Evolutionary conservation across 352 stramenopile species (phyloP), one percentile per base, ranked within the genome.

Genomic region (Pythium phragmitis): DNA sequence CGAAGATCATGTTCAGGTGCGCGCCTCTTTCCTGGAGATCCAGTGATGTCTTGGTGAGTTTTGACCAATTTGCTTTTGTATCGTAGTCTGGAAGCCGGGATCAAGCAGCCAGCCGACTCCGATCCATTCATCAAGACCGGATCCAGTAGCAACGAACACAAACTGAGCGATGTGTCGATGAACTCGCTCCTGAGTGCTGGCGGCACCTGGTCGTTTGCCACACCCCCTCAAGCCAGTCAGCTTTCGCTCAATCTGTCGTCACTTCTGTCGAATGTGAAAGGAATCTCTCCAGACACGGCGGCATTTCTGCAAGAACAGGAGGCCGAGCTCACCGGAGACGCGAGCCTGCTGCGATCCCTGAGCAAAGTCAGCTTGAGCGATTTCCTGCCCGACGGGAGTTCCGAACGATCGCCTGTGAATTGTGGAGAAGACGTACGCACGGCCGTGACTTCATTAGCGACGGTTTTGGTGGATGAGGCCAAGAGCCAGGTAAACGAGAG

Each of bases 1-100:
- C 82, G 11, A 87, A 80, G 63, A 69, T 89, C 56, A 83, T 91
- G 68, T 83, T 88, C 68, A 91, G 77, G 81, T 86, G 53, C n/a
- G 50, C 46, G 14, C 0, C 1, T 43, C 23, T 21, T 46, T 16
- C 13, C 2, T 21, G 1, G 16, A 1, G 3, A 37, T 33, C 3
- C 37, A 48, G 9, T 21, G 13, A 43, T 1, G 36, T 16, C 2
- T 7, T 8, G 8, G 14, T 26, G 19, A 30, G 12, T 39, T 59
- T 8, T 21, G 17, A 12, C 14, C 50, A 16, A 13, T 21, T 46
- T 26, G 4, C 41, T 48, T 16, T 39, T 12, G 36, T 33, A 11
- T 51, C 2, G 5, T 43, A 80, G 69, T n/a, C 19, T 79, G 41
- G 69, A 80, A 60, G 67, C 67, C 17, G 67, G 64, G 9, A 37